Evolutionary conservation across 805 yeast genomes (phyloP).

Genomic region (Kodamaea lidongshanica): DNA sequence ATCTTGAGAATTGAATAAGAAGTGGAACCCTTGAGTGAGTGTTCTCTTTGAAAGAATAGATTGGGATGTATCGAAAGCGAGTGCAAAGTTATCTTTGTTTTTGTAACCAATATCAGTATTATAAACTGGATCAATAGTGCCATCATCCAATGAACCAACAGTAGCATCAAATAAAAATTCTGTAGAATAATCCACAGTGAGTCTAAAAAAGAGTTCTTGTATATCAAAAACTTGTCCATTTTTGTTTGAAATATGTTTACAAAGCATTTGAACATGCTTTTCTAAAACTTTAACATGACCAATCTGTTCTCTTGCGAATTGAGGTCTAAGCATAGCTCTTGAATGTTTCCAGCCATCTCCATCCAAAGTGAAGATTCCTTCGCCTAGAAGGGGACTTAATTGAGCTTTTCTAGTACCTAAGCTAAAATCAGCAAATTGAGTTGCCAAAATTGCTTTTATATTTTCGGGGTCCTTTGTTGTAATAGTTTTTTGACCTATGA

Average conservation of each 20-base stretch:
- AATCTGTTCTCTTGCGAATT: conserved; percentile 16
- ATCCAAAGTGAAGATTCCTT: conserved; percentile 18
- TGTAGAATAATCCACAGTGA: conserved; percentile 15
- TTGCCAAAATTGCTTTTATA: conserved; percentile 17
- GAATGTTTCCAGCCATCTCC: conserved; percentile 19
- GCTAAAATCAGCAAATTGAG: conserved; percentile 17
- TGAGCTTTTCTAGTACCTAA: conserved; percentile 14
- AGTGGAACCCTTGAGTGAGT: conserved; percentile 13
- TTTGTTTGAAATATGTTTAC: conserved; percentile 7
- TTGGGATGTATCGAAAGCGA: conserved; percentile 16
- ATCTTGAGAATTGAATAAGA: conserved; percentile 11
- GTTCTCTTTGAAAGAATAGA: conserved; percentile 14
- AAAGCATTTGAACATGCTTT: conserved; percentile 11
- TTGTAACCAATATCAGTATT: no score
- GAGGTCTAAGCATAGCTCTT: conserved; percentile 17
- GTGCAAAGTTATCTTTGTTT: conserved; percentile 12
- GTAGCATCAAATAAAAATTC: conserved; percentile 15
- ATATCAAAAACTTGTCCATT: conserved; percentile 5
- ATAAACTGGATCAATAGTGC: conserved; percentile 14
- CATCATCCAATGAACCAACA: conserved; percentile 5
- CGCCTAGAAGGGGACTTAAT: conserved; percentile 15
- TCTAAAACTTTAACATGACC: conserved; percentile 14
- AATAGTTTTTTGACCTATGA: conserved; percentile 3
- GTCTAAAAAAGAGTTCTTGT: conserved; percentile 9
- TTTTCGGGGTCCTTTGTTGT: conserved; percentile 18